Conservation (phyloP, 768 basidiomycete genomes). For the Astraeus odoratus region DNA sequence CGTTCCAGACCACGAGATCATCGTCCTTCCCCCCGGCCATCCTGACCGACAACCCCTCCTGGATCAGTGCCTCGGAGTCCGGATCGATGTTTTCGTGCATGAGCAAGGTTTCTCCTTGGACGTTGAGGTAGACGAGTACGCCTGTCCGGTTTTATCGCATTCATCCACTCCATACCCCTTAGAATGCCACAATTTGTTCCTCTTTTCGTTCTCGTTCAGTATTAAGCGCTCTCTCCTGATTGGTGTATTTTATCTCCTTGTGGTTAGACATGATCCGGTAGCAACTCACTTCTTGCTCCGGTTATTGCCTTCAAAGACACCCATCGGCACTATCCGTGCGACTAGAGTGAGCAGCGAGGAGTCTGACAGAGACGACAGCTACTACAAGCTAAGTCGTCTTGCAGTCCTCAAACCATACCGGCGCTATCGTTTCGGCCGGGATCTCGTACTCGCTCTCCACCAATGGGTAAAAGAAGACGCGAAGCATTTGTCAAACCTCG, state of each 20-base stretch:
- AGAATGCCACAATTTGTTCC: background rate
- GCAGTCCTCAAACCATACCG: slow-evolving; percentile 65
- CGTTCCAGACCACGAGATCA: slow-evolving; percentile 43
- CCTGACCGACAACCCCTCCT: slow-evolving; percentile 38
- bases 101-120: slow-evolving; percentile 65
- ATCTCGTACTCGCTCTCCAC: slow-evolving; percentile 59
- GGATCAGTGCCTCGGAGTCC: slow-evolving; percentile 60
- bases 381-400: slow-evolving; percentile 71
- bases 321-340: slow-evolving; percentile 67
- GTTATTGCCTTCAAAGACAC: slow-evolving; percentile 49
- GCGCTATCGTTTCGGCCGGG: slow-evolving; percentile 53
- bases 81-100: slow-evolving; percentile 41
- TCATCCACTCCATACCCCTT: background rate
- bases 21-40: slow-evolving; percentile 37
- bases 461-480: slow-evolving; percentile 45
- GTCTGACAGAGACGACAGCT: slow-evolving; percentile 10
- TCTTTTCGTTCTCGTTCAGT: slow-evolving; percentile 8
- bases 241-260: background rate
- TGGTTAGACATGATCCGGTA: slow-evolving; percentile 52
- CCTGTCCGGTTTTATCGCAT: slow-evolving; percentile 12
- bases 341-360: slow-evolving; percentile 28
- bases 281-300: slow-evolving; percentile 71
- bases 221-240: slow-evolving; percentile 4
- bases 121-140: slow-evolving; percentile 67
- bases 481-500: slow-evolving; percentile 14